Conservation (phyloP, 2,329 filamentous ascomycete species). For the Epichloe sp. region DNA sequence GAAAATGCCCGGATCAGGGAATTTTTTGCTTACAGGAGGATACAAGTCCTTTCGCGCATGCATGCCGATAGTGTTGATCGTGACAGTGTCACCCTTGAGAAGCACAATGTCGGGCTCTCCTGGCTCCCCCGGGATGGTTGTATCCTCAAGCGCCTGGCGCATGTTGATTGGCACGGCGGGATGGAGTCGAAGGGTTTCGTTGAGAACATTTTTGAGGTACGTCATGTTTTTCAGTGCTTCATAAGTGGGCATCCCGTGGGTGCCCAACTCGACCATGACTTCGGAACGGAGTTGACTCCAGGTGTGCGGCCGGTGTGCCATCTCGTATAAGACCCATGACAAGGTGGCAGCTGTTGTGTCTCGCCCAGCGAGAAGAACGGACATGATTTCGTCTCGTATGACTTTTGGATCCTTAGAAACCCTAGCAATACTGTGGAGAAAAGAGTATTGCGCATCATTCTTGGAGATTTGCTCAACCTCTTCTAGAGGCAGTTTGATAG, state of each 20-base stretch:
- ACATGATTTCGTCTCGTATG: slow-evolving; percentile 65
- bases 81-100: slow-evolving; percentile 30
- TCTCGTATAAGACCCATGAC: slow-evolving; percentile 71
- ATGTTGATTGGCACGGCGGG: slow-evolving; percentile 70
- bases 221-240: slow-evolving; percentile 79
- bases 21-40: slow-evolving; percentile 23
- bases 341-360: slow-evolving; percentile 79
- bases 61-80: slow-evolving; percentile 39
- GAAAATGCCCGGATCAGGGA: slow-evolving; percentile 26
- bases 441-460: slow-evolving; percentile 54
- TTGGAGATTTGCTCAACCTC: slow-evolving; percentile 59
- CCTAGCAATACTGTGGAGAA: slow-evolving; percentile 62
- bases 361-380: slow-evolving; percentile 65
- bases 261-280: slow-evolving; percentile 53
- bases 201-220: slow-evolving; percentile 60
- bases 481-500: slow-evolving; percentile 45
- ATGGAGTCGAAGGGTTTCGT: slow-evolving; percentile 66
- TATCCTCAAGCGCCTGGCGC: slow-evolving; percentile 26
- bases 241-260: slow-evolving; percentile 52
- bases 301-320: slow-evolving; percentile 54
- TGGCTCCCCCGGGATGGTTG: slow-evolving; percentile 8
- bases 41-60: slow-evolving; percentile 36
- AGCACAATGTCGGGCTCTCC: slow-evolving; percentile 27
- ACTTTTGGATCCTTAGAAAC: slow-evolving; percentile 50
- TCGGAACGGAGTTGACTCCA: slow-evolving; percentile 58